Evolutionary conservation across 1,284 basidiomycete genomes (phyloP), one percentile per base, ranked within the genome.

Genomic region (Puccinia brachypodii): DNA sequence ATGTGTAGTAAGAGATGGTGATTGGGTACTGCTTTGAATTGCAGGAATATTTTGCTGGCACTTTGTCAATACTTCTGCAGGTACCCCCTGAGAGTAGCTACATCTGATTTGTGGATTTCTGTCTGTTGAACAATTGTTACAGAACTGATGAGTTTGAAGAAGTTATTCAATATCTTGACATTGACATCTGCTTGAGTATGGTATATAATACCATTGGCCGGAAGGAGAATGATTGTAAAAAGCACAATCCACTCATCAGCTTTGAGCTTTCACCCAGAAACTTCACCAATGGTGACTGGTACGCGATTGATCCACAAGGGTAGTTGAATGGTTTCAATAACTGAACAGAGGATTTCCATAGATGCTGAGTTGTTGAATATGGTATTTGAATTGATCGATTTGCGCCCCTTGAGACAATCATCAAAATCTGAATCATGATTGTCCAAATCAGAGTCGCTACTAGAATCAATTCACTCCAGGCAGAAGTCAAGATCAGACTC

Each of bases 201-300:
- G 22, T 40, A 66, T 40, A 66, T n/a, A n/a, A 66, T 66, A 38
- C 62, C 62, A 14, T 40, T 40, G 6, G 13, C 62, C 11, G 76
- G 76, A 68, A 78, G 22, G 0, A 78, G 58, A n/a, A 78, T 66
- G 42, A 78, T 50, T 33, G 47, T 60, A 9, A 78, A 78, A 56
- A 78, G 76, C 19, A 78, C 33, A 47, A 69, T 36, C 76, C 76
- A 78, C 50, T 78, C 76, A 36, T 78, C 62, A 36, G 76, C 76
- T 56, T 66, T 78, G 19, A 78, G 66, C n/a, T 56, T 78, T 9
- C 76, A 62, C 25, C 58, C 76, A 36, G 58, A 53, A 28, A 47
- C 60, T 38, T 62, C 50, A 22, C 76, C 76, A n/a, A 78, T 50
- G 33, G 25, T 69, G 36, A 42, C n/a, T 22, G 76, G 76, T 36